Base-by-base conservation (phyloP, 192 early-diverging fungal species). In the Obelidium mucronatum region DNA sequence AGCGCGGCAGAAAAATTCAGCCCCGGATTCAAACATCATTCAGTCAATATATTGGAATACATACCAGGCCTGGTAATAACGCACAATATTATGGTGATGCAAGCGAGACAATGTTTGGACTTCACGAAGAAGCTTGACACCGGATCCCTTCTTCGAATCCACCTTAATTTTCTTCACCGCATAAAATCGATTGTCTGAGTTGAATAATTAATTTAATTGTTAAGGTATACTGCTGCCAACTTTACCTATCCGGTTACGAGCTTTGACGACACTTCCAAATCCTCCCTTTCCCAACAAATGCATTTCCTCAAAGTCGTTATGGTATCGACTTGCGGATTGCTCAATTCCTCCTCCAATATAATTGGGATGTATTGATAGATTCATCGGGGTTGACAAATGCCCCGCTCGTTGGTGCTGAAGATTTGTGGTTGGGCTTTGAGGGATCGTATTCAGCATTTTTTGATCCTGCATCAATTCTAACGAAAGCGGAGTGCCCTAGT, bases 201-300 rank as follows among this genome's bases (percentile, higher is more conserved):
- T 24, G 1, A 39, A 64, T 34, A 3, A 37, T 6, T 17, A 17
- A 22, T 5, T 24, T 22, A n/a, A 24, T 11, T 66, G 30, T 0
- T 52, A n/a, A 73, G 26, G 2, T 28, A 48, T 28, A 35, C 13
- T 13, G 0, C 36, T 40, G 65, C 60, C 89, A 82, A 0, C 86
- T 17, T n/a, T 89, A 74, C 94, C 95, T 0, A 97, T 87, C 35
- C 85, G 83, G 74, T 98, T 96, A 19, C 93, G 86, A 0, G 94
- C 94, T 77, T 98, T 98, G 40, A 97, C 92, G 0, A 98, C 96
- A 65, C 92, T 91, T n/a, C 96, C 96, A 87, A 96, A 98, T 2
- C 95, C 95, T 3, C 95, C 86, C 51, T 70, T 68, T 17, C 84
- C 84, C 4, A 89, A 54, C 67, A 82, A 84, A 61, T 84, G 83